Conservation (phyloP, 108 stramenopile genomes). For the Tribonema minus region DNA sequence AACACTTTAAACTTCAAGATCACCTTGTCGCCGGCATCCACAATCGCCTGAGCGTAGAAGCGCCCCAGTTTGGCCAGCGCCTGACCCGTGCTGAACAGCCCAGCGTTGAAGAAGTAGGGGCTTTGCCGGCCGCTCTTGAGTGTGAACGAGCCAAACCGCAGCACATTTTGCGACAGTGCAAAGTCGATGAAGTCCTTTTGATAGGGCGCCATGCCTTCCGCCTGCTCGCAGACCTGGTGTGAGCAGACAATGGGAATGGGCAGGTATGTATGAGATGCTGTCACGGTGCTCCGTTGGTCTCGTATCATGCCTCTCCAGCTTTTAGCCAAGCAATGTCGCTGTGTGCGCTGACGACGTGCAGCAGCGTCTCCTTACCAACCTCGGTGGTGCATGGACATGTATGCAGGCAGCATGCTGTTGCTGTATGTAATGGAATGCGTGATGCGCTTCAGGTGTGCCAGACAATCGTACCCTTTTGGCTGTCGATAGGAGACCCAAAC, state of each 20-base stretch:
- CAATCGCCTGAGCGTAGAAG: slow-evolving; percentile 84
- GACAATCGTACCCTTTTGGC: no score
- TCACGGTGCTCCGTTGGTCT: not conserved
- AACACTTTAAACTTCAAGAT: not conserved
- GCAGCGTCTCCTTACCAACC: no score
- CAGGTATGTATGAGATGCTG: not conserved
- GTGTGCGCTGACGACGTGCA: no score
- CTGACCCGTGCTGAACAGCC: slow-evolving; percentile 26
- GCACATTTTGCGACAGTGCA: slow-evolving; percentile 74
- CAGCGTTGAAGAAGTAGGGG: slow-evolving; percentile 99
- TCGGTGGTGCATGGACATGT: no score
- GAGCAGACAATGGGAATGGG: no score
- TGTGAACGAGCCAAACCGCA: slow-evolving; percentile 91
- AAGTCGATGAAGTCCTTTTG: slow-evolving; percentile 90
- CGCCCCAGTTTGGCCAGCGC: slow-evolving; percentile 71
- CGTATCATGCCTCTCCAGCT: not conserved
- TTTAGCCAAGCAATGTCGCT: no score
- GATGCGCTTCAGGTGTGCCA: no score
- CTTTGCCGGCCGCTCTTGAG: slow-evolving; percentile 91
- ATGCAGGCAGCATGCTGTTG: no score
- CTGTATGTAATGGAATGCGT: no score
- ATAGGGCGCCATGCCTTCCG: slow-evolving; percentile 33
- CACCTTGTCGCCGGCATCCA: slow-evolving; percentile 58
- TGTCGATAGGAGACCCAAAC: no score
- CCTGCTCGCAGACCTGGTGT: no score